A percentile compares a stretch with the other conserved stretches of the same genome.
phyloP scores from a whole-genome alignment of 352 stramenopile species.

The Globisporangium viniferum region DNA sequence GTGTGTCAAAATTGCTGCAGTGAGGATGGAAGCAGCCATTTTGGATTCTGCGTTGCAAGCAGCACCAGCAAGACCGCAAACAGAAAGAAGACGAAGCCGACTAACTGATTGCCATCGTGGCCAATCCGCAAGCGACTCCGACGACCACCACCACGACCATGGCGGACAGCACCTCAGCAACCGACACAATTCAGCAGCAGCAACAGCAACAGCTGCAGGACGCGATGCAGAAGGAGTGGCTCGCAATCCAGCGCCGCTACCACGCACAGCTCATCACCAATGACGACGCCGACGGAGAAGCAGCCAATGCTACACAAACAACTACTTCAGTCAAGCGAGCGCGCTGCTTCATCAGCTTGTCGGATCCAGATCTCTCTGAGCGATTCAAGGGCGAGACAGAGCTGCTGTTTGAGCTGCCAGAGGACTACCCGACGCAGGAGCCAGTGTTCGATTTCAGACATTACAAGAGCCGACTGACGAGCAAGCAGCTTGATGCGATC shows the following conservation, averaged over 20 bases:
- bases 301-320: neutral
- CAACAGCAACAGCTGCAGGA: slow-evolving; percentile 32
- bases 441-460: slow-evolving; percentile 48
- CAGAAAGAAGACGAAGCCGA: neutral
- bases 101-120: neutral
- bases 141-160: neutral
- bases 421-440: slow-evolving; percentile 43
- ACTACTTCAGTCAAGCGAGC: slow-evolving; percentile 10
- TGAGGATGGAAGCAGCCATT: slow-evolving; percentile 5
- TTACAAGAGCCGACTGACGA: slow-evolving; percentile 45
- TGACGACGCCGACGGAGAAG: slow-evolving; percentile 16
- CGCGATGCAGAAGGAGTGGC: slow-evolving; percentile 50
- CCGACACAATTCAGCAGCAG: slow-evolving; percentile 17
- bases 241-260: slow-evolving; percentile 65
- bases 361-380: slow-evolving; percentile 56
- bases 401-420: slow-evolving; percentile 47
- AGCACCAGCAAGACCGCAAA: neutral
- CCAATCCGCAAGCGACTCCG: neutral
- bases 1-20: neutral
- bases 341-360: slow-evolving; percentile 56
- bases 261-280: slow-evolving; percentile 29
- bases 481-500: slow-evolving; percentile 32
- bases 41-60: neutral
- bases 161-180: neutral
- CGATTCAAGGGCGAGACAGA: slow-evolving; percentile 56